phyloP scores from a whole-genome alignment of 2,329 filamentous ascomycete species.

The Alternaria viburni region DNA sequence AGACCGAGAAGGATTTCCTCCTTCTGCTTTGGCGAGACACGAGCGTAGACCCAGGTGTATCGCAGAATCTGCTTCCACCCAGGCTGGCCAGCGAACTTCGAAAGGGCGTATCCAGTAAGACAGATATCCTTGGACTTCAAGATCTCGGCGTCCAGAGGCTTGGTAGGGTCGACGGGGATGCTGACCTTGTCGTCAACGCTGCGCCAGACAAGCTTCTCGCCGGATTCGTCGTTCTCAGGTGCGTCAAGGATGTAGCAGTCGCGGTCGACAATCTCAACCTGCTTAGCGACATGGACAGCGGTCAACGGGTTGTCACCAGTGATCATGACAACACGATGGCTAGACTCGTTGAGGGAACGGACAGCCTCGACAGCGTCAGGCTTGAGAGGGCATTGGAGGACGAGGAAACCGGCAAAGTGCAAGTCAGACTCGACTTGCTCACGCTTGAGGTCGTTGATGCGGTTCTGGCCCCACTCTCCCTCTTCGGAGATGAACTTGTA shows the following conservation, averaged over 20 bases:
- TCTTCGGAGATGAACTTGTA: conserved; percentile 90
- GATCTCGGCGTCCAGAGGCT: conserved; percentile 81
- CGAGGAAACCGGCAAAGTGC: conserved; percentile 91
- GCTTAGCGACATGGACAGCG: conserved; percentile 90
- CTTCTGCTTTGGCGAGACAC: conserved; percentile 98
- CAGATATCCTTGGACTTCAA: conserved; percentile 88
- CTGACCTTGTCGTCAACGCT: conserved; percentile 89
- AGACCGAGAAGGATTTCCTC: conserved; percentile 97
- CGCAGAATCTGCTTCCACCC: conserved; percentile 80
- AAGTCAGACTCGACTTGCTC: conserved; percentile 87
- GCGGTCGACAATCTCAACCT: conserved; percentile 97
- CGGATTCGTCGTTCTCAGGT: conserved; percentile 84
- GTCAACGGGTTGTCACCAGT: conserved; percentile 98
- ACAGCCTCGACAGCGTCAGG: conserved; percentile 94
- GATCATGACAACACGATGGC: conserved; percentile 98
- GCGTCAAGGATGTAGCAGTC: conserved; percentile 94
- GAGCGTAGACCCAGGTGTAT: conserved; percentile 96
- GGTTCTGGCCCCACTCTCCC: conserved; percentile 78
- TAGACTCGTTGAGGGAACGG: conserved; percentile 97
- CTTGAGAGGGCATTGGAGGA: conserved; percentile 94
- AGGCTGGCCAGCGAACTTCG: conserved; percentile 82
- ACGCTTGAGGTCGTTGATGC: conserved; percentile 91
- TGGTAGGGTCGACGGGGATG: conserved; percentile 82
- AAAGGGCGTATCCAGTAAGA: conserved; percentile 90
- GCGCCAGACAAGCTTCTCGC: conserved; percentile 87